Base-by-base conservation (phyloP, 257 asterid genomes). In the Cynanchum wilfordii region DNA sequence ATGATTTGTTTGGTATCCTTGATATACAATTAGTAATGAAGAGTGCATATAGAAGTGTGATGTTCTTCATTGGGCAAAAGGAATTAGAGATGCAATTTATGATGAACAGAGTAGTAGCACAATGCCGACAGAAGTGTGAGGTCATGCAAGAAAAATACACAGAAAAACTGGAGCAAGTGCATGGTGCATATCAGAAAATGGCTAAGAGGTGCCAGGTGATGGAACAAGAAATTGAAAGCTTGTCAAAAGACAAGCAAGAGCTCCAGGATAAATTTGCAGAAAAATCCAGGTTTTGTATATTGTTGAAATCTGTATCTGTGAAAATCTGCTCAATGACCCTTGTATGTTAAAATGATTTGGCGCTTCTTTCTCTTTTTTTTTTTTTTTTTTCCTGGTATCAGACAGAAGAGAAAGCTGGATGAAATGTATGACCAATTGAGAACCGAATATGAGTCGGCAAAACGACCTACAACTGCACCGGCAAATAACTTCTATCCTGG, bases 331-430 rank as follows among this genome's bases (percentile, higher is more conserved):
- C 20, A 45, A 40, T 54, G 59, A 20, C 15, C n/a, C 24, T 20
- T 13, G 19, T 29, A 13, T 49, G 54, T 47, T 54, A 59, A 70
- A 11, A 49, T 12, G 7, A 7, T 78, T 11, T 36, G 55, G 45
- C 68, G 12, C 50, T 19, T 77, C 38, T 33, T 33, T 5, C 5
- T 33, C 4, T 33, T 33, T 33, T 3, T 33, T 33, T 33, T 33
- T 3, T 2, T 33, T 77, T 59, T 16, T 65, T 68, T 22, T 33
- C 22, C 22, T 40, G 33, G 78, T 78, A 40, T 65, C 95, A 94
- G 97, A 88, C 99, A 94, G 81, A 94, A 94, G 79, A 87, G 98
- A 79, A 94, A 94, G 80, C 97, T 94, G n/a, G 99, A 94, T 73
- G 99, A 94, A 72, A 91, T 94, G 96, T 94, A 94, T 65, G 99